phyloP scores from a whole-genome alignment of 306 rosid species.

The Comarum palustre region DNA sequence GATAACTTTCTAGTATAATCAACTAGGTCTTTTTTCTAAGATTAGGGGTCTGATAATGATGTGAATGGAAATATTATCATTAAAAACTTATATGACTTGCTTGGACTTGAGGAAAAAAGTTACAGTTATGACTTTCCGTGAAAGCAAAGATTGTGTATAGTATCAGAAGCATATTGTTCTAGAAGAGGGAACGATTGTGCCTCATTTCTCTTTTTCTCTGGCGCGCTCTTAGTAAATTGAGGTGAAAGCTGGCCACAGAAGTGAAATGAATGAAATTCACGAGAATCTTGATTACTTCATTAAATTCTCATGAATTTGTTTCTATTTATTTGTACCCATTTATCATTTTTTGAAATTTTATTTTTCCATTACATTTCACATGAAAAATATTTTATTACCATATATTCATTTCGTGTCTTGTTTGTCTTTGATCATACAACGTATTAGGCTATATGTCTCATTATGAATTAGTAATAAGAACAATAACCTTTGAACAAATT shows the following conservation, averaged over 20 bases:
- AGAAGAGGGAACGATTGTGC: constrained; percentile 18
- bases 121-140: constrained; percentile 38
- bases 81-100: background rate
- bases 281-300: constrained; percentile 43
- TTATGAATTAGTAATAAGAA: background rate
- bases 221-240: constrained; percentile 17
- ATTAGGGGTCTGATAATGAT: background rate
- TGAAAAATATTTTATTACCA: too few relatives aligned
- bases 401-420: too few relatives aligned
- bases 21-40: too few relatives aligned
- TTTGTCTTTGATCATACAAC: too few relatives aligned
- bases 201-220: background rate
- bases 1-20: background rate
- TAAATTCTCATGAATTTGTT: background rate
- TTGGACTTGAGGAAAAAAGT: constrained; percentile 18
- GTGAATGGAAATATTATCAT: constrained; percentile 38
- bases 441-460: background rate
- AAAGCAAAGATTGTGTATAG: constrained; percentile 47
- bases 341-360: background rate
- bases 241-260: constrained; percentile 25
- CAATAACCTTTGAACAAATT: background rate
- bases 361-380: background rate
- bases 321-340: constrained; percentile 4
- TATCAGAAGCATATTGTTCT: constrained; percentile 15
- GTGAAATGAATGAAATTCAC: constrained; percentile 63